A percentile compares a stretch with the other conserved stretches of the same genome.
phyloP scores from a whole-genome alignment of 768 basidiomycete genomes.

The Xanthoconium stramineum region DNA sequence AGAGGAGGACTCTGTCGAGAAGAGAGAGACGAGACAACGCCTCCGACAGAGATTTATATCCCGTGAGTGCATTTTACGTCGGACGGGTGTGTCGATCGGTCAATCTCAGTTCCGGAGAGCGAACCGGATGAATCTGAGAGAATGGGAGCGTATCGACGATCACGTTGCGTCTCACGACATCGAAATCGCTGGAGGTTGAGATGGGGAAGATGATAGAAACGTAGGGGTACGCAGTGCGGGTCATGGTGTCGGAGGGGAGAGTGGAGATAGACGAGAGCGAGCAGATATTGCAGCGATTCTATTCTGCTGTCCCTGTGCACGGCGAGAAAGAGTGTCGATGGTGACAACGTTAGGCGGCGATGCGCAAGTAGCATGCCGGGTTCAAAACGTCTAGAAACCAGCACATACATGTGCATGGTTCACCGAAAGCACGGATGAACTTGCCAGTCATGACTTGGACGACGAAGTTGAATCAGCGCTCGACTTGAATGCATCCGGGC shows the following conservation, averaged over 20 bases:
- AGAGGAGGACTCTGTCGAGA: too few species aligned
- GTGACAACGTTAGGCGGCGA: conserved; percentile 40
- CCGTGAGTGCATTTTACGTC: too few species aligned
- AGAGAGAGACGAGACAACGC: too few species aligned
- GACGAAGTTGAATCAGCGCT: background rate
- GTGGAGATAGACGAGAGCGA: conserved; percentile 47
- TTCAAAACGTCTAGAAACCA: background rate
- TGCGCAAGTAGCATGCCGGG: background rate
- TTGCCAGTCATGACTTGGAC: conserved; percentile 3
- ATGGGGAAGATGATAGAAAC: conserved; percentile 13
- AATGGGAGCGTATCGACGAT: conserved; percentile 14
- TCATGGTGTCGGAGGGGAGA: conserved; percentile 45
- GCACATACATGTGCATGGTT: too few species aligned
- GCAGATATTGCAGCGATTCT: conserved; percentile 51
- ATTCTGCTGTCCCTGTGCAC: conserved; percentile 32
- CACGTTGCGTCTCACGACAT: conserved; percentile 6
- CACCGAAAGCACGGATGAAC: background rate
- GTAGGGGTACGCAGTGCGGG: conserved; percentile 37
- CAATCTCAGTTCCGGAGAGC: too few species aligned
- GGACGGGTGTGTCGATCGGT: too few species aligned
- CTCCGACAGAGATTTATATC: too few species aligned
- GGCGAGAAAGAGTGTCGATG: conserved; percentile 35
- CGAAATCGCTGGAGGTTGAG: background rate
- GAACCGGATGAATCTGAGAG: too few species aligned
- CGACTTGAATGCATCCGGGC: conserved; percentile 4